Base-by-base conservation (phyloP, 352 stramenopile species). In the Pythium grandisporangium region DNA sequence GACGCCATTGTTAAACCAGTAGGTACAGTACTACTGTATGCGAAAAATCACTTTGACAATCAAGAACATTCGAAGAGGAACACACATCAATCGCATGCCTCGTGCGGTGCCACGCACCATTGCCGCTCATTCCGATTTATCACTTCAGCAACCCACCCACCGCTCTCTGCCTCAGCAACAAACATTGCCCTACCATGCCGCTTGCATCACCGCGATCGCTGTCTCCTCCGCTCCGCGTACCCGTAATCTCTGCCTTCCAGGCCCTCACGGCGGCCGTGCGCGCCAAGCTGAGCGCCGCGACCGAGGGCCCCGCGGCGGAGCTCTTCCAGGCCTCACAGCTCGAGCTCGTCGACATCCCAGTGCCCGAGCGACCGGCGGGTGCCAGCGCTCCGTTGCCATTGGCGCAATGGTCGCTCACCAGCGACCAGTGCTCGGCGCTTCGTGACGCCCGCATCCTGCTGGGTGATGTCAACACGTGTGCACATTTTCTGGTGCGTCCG, bases 241-340 rank as follows among this genome's bases (percentile, higher is more conserved):
- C 70, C 30, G 58, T 83, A 34, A 55, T 83, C 50, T 74, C 67
- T 33, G 70, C 58, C 29, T 74, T 78, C 48, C 38, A 58, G 11
- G 67, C 56, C 11, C 52, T 80, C n/a, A 60, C 42, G 12, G 62
- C 62, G 16, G 55, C 55, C 11, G 63, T 75, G 50, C 59, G 47
- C 43, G 25, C 58, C 42, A 56, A 56, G 20, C 45, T 83, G 19
- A 37, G 55, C 20, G 43, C 37, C 12, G 46, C 42, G 10, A 47
- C 54, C 6, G n/a, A n/a, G n/a, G 58, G 56, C 11, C 62, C 61
- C 3, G 62, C 63, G 3, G 55, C 53, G 6, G 57, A 59, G 13
- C 59, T 83, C 49, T 77, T 78, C 35, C 64, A 69, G 20, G 37
- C 53, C 2, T 30, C 35, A 2, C 33, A 34, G 12, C 61, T 83